Conservation (phyloP, 257 asterid genomes). For the Plantago ovata region DNA sequence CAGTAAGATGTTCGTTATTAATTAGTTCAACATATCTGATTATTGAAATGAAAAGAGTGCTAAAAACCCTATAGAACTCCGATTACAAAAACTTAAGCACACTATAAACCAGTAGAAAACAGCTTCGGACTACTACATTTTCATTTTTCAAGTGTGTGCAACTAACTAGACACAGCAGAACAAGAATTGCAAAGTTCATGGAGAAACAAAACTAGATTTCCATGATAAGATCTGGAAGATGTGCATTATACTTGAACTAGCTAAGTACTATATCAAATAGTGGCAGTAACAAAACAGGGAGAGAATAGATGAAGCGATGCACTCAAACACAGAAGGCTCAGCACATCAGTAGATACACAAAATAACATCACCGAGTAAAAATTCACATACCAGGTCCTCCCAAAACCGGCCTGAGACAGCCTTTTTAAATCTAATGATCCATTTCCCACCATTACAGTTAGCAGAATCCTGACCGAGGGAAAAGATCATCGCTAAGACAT, state of each 20-base stretch:
- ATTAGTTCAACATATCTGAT: no score
- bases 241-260: not conserved
- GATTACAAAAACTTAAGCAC: no score
- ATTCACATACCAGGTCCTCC: conserved; percentile 88
- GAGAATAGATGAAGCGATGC: not conserved
- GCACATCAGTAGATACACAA: not conserved
- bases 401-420: conserved; percentile 92
- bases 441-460: conserved; percentile 93
- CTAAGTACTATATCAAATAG: not conserved
- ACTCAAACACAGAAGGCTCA: not conserved
- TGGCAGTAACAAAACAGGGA: not conserved
- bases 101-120: no score
- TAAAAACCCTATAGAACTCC: no score
- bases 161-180: no score
- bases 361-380: not conserved
- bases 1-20: no score
- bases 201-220: no score
- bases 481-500: not conserved
- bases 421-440: conserved; percentile 95
- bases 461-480: conserved; percentile 72
- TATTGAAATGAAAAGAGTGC: no score
- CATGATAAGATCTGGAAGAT: not conserved
- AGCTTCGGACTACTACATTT: no score
- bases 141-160: no score
- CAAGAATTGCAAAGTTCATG: no score